Percentiles rank a stretch among this genome's conserved stretches.
Evolutionary conservation across 331 rosid genomes (phyloP).

Genomic region (Stylosanthes scabra): DNA sequence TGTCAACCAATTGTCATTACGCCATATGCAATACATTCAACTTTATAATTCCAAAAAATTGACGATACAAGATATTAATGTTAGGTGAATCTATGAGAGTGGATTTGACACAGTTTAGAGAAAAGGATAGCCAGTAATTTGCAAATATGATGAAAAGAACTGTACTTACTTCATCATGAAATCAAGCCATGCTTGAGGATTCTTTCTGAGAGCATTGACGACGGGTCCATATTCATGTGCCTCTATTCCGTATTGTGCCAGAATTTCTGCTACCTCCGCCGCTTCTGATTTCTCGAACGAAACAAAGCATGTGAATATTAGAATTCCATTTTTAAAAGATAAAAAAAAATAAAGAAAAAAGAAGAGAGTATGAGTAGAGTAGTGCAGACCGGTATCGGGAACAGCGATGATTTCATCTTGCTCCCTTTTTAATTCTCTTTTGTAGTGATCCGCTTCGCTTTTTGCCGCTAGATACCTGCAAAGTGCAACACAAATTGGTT

Average conservation of each 20-base stretch:
- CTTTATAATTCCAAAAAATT: background rate
- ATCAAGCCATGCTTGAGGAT: slow-evolving; percentile 93
- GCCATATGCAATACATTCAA: too few relatives aligned
- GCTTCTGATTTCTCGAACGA: slow-evolving; percentile 59
- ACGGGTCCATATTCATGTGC: slow-evolving; percentile 86
- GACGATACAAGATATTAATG: background rate
- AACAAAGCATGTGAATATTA: background rate
- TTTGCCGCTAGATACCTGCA: slow-evolving; percentile 89
- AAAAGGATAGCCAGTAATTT: too few relatives aligned
- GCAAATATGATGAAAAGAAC: too few relatives aligned
- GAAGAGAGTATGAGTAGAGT: background rate
- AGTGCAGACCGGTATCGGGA: slow-evolving; percentile 69
- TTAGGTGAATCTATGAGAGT: too few relatives aligned
- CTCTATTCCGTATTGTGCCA: slow-evolving; percentile 72
- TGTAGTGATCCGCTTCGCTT: slow-evolving; percentile 88
- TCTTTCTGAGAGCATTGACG: slow-evolving; percentile 76
- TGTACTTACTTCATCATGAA: slow-evolving; percentile 95
- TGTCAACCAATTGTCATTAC: background rate
- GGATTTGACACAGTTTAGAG: too few relatives aligned
- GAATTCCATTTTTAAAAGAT: background rate
- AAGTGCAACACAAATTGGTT: background rate
- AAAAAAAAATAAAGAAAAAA: background rate
- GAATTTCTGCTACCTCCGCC: slow-evolving; percentile 83
- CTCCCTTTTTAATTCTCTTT: slow-evolving; percentile 74
- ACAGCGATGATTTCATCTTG: slow-evolving; percentile 76